Conservation (phyloP, 2,329 filamentous ascomycete species). For the Dactylellina drechsleri region DNA sequence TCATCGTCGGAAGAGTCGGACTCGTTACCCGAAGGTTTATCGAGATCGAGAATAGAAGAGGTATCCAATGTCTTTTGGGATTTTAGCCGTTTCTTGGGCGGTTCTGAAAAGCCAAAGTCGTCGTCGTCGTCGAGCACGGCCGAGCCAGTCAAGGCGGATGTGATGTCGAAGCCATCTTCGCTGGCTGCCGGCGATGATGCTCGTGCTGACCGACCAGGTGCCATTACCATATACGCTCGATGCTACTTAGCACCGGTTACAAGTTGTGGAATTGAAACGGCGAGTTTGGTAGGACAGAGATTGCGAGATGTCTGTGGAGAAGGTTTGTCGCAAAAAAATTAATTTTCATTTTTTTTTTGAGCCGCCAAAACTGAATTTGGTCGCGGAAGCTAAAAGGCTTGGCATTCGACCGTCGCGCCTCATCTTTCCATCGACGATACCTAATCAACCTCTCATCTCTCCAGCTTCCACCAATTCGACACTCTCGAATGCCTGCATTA, state of each 20-base stretch:
- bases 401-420: slow-evolving; percentile 37
- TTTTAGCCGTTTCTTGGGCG: slow-evolving; percentile 61
- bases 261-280: too few species aligned
- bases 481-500: slow-evolving; percentile 19
- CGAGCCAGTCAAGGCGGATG: slow-evolving; percentile 64
- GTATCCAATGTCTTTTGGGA: slow-evolving; percentile 68
- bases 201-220: slow-evolving; percentile 68
- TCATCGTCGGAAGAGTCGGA: slow-evolving; percentile 76
- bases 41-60: slow-evolving; percentile 71
- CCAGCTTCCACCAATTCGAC: slow-evolving; percentile 8
- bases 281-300: background rate
- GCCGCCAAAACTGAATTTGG: slow-evolving; percentile 19
- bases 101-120: slow-evolving; percentile 65
- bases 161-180: slow-evolving; percentile 91
- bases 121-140: slow-evolving; percentile 75
- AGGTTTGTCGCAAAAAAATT: slow-evolving; percentile 48
- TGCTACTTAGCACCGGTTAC: background rate
- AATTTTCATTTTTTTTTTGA: slow-evolving; percentile 33
- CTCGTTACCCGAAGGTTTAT: slow-evolving; percentile 65
- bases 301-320: background rate
- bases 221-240: slow-evolving; percentile 23
- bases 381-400: slow-evolving; percentile 46
- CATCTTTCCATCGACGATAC: background rate
- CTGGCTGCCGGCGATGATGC: slow-evolving; percentile 83
- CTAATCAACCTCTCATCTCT: background rate